Evolutionary conservation across 441 rosid species (phyloP), one percentile per base, ranked within the genome.

Genomic region (Pelargonium hybrid): DNA sequence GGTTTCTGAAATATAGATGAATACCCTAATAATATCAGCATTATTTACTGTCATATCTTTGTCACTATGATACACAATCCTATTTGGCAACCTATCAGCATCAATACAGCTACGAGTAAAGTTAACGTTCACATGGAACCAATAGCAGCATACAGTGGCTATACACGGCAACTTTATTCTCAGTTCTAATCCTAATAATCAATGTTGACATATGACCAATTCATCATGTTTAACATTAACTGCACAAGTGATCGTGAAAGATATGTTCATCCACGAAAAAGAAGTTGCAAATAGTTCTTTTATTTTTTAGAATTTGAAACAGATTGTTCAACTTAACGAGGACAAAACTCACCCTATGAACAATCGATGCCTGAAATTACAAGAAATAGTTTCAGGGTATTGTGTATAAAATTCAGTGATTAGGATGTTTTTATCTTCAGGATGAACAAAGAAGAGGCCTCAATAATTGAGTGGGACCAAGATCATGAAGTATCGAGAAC

Each of bases 401-500:
- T 17, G 59, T 15, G 59, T 52, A 52, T 6, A 52, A n/a, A 52
- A 57, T 18, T 57, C 64, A 57, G 52, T 62, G 43, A 2, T 2
- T 65, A 15, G 21, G 67, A 34, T 15, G 5, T 1, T 48, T 21
- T 15, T 59, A 34, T 34, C 9, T 17, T 54, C 62, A 20, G 62
- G 7, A 9, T 57, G 3, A 21, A 57, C 66, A 15, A 23, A 67
- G 2, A 39, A 37, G 3, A 21, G 20, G 5, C 18, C 66, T 73
- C 47, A 41, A 73, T 39, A 21, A 41, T 23, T 8, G 11, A 21
- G 70, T 39, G 17, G 23, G 64, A 47, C 64, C 3, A 1, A 57
- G 64, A 57, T 69, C 71, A 3, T 62, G 74, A 66, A 43, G 70
- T 63, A 63, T 74, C 56, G 20, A 54, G 70, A 13, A 73, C 64